Conservation (phyloP, 805 yeast genomes). For the Pichia scutulata region DNA sequence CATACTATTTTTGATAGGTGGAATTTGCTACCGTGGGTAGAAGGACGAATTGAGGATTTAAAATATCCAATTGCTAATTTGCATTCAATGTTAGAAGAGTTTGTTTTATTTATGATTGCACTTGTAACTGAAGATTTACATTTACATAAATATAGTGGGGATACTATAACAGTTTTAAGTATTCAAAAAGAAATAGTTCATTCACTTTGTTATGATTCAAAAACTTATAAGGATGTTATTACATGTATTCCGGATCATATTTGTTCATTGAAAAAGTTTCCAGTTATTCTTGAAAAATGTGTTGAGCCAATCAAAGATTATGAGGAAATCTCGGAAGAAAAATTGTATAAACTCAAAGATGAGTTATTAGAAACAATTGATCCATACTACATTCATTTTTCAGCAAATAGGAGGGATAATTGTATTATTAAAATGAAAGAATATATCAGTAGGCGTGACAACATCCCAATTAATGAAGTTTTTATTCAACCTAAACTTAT, state of each 20-base stretch:
- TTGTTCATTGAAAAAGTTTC: slow-evolving; percentile 60
- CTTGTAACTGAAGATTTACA: slow-evolving; percentile 61
- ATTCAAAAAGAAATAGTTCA: slow-evolving; percentile 73
- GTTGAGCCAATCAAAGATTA: slow-evolving; percentile 50
- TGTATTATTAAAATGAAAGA: slow-evolving; percentile 60
- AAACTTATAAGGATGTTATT: slow-evolving; percentile 64
- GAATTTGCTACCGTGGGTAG: slow-evolving; percentile 52
- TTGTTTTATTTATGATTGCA: slow-evolving; percentile 57
- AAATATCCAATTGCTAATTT: slow-evolving; percentile 30
- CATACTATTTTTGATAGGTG: slow-evolving; percentile 60
- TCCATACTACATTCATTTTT: slow-evolving; percentile 75
- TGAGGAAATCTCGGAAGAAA: slow-evolving; percentile 23
- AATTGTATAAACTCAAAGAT: slow-evolving; percentile 55
- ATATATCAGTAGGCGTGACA: slow-evolving; percentile 30
- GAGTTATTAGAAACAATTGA: slow-evolving; percentile 50
- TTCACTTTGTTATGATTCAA: slow-evolving; percentile 65
- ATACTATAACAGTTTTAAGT: slow-evolving; percentile 41
- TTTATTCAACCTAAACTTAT: slow-evolving; percentile 49
- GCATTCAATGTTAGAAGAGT: slow-evolving; percentile 65
- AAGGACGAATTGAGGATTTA: slow-evolving; percentile 36
- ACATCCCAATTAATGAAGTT: slow-evolving; percentile 34
- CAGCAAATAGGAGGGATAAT: slow-evolving; percentile 75
- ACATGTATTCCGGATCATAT: slow-evolving; percentile 70
- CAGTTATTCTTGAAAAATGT: slow-evolving; percentile 46
- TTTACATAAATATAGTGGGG: slow-evolving; percentile 41